phyloP scores from a whole-genome alignment of 2,329 filamentous ascomycete species.

The Neurospora sp. region DNA sequence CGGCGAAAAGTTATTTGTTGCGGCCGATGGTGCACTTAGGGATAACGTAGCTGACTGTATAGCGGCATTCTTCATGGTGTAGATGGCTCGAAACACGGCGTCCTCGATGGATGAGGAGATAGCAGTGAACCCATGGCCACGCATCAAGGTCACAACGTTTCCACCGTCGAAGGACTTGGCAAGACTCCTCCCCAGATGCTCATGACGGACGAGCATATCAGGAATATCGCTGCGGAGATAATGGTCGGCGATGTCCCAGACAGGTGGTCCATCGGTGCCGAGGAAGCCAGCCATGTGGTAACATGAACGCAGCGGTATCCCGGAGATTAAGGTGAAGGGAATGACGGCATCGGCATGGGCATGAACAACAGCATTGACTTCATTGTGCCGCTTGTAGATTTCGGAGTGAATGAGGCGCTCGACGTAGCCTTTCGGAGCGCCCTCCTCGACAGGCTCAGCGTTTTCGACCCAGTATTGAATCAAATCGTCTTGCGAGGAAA shows the following conservation, averaged over 20 bases:
- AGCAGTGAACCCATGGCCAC: conserved; percentile 33
- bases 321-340: no score
- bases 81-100: conserved; percentile 31
- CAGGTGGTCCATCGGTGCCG: conserved; percentile 21
- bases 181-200: conserved; percentile 24
- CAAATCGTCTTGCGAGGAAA: conserved; percentile 32
- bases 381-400: conserved; percentile 30
- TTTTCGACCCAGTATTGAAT: conserved; percentile 35
- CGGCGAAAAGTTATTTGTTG: not conserved
- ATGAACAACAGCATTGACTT: conserved; percentile 32
- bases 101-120: conserved; percentile 27
- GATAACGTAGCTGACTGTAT: conserved; percentile 30
- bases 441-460: conserved; percentile 29
- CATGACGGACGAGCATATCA: conserved; percentile 28
- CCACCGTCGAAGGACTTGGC: conserved; percentile 23
- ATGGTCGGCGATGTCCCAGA: conserved; percentile 23
- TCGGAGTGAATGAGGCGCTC: conserved; percentile 39
- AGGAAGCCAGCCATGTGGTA: conserved; percentile 36
- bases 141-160: conserved; percentile 32
- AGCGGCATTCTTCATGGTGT: conserved; percentile 32
- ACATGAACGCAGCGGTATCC: conserved; percentile 3
- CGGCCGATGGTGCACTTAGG: conserved; percentile 11
- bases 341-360: conserved; percentile 27
- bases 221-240: conserved; percentile 20
- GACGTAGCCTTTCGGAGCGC: conserved; percentile 27